These are phyloP conservation scores for Lactarius sp. DNA, from an alignment of 768 basidiomycete species.

Conservation along the genomic window DNA sequence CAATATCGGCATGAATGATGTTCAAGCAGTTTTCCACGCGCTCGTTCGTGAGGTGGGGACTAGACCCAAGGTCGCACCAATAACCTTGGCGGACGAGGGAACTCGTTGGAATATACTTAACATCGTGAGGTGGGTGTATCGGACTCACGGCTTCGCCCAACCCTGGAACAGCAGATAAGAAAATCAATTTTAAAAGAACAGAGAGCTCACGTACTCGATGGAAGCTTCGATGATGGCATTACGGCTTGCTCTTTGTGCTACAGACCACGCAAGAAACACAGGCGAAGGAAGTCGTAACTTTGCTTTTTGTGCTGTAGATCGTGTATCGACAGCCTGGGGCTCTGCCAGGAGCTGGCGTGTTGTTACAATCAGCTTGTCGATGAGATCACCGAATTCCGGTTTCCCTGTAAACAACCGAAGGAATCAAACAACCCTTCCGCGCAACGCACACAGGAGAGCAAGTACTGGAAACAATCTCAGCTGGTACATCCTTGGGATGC, in stretches of 20 bases:
- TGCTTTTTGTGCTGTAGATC: neutral
- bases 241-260: constrained; percentile 6
- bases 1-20: constrained; percentile 7
- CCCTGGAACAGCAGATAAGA: neutral
- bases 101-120: neutral
- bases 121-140: neutral
- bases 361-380: neutral
- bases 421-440: too few species aligned
- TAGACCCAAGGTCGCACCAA: constrained; percentile 8
- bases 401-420: too few species aligned
- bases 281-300: neutral
- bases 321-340: neutral
- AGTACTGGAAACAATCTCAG: too few species aligned
- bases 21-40: neutral
- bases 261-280: constrained; percentile 9
- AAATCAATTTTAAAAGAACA: neutral
- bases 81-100: constrained; percentile 1
- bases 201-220: constrained; percentile 2
- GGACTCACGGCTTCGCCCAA: constrained; percentile 11
- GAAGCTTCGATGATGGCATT: neutral
- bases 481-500: too few species aligned
- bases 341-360: neutral
- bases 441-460: too few species aligned
- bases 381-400: too few species aligned
- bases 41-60: neutral